Percentiles rank a stretch among this genome's conserved stretches.
Conservation (phyloP, 1,139 yeast species). For the Nakaseomyces nivariensis region DNA sequence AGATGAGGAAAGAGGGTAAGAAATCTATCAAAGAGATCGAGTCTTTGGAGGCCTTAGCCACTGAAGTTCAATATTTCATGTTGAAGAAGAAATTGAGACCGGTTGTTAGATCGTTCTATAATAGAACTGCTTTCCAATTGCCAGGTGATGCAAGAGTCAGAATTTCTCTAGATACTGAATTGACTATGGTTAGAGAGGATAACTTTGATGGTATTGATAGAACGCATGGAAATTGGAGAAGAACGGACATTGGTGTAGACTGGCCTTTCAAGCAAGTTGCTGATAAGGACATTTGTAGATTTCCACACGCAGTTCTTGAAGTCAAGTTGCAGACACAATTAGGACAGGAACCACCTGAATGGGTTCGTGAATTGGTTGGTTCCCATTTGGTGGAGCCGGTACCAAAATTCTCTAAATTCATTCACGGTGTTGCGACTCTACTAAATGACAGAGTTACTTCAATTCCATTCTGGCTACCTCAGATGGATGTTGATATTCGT, state of each 20-base stretch:
- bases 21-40: constrained; percentile 82
- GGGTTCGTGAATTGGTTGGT: constrained; percentile 88
- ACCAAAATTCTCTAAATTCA: constrained; percentile 93
- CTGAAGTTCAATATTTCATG: constrained; percentile 85
- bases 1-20: constrained; percentile 86
- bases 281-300: constrained; percentile 76
- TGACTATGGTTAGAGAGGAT: constrained; percentile 93
- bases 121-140: constrained; percentile 95
- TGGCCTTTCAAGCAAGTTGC: constrained; percentile 85
- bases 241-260: constrained; percentile 96
- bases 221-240: constrained; percentile 90
- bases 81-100: constrained; percentile 81
- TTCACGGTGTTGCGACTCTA: constrained; percentile 87
- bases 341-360: constrained; percentile 97
- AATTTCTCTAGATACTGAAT: constrained; percentile 91
- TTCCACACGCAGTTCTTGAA: constrained; percentile 95
- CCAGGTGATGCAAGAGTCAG: constrained; percentile 99
- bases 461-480: constrained; percentile 97
- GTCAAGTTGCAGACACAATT: constrained; percentile 93
- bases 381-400: constrained; percentile 96
- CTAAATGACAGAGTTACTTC: constrained; percentile 72
- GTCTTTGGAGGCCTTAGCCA: constrained; percentile 80
- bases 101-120: constrained; percentile 89
- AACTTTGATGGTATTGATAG: constrained; percentile 89
- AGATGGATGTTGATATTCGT: constrained; percentile 90